These are phyloP conservation scores for Chlorella sp. DNA, from an alignment of 139 green algal genomes.

Conservation along the genomic window DNA sequence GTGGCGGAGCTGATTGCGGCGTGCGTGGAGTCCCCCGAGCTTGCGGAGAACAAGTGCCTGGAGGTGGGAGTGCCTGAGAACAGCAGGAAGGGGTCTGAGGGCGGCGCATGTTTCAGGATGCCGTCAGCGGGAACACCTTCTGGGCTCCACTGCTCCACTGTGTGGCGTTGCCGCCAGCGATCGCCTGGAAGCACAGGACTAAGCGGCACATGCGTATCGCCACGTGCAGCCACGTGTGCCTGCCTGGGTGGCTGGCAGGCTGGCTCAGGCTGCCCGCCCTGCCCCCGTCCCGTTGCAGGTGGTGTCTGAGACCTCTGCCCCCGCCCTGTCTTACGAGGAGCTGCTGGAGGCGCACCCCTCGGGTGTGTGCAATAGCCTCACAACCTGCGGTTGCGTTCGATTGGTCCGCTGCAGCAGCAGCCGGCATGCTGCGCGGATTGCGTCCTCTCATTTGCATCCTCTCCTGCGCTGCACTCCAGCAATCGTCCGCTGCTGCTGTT, in stretches of 20 bases:
- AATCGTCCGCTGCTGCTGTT: no score
- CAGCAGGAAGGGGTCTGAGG: neutral
- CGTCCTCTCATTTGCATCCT: no score
- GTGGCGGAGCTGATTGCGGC: conserved; percentile 88
- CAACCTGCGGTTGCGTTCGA: no score
- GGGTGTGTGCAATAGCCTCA: conserved; percentile 20
- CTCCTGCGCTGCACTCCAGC: no score
- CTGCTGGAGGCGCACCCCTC: conserved; percentile 50
- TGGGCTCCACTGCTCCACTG: no score
- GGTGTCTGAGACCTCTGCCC: conserved; percentile 73
- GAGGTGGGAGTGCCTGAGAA: conserved; percentile 29
- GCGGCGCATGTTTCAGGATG: neutral
- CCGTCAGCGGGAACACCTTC: no score
- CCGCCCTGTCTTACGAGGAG: conserved; percentile 43
- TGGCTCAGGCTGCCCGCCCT: neutral
- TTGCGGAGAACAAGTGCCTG: conserved; percentile 78
- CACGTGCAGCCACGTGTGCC: neutral
- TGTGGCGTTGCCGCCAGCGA: no score
- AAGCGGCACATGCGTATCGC: no score
- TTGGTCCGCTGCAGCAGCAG: no score
- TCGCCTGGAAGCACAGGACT: no score
- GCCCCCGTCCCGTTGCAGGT: conserved; percentile 70
- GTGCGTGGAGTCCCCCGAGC: conserved; percentile 52
- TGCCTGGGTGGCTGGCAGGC: neutral
- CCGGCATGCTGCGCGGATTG: no score